Conservation (phyloP, 306 rosid genomes). For the Corylus heterophylla region DNA sequence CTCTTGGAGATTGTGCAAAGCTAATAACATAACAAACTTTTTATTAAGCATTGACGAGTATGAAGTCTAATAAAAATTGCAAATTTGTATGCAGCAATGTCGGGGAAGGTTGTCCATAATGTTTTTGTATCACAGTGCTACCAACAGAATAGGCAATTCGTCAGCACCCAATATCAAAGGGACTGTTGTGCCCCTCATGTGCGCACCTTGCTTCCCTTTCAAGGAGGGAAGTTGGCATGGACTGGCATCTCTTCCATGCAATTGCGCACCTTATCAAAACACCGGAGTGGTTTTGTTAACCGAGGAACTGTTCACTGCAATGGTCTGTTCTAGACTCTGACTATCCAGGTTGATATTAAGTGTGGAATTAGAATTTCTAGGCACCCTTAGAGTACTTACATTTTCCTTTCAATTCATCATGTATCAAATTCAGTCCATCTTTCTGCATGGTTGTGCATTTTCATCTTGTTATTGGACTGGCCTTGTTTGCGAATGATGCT, state of each 20-base stretch:
- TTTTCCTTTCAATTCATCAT: slow-evolving; percentile 1
- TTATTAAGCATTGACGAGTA: slow-evolving; percentile 32
- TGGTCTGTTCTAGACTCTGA: slow-evolving; percentile 95
- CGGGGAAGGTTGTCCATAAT: slow-evolving; percentile 88
- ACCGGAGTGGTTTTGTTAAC: slow-evolving; percentile 47
- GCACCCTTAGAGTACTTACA: slow-evolving; percentile 27
- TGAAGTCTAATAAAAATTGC: slow-evolving; percentile 57
- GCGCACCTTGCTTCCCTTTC: slow-evolving; percentile 68
- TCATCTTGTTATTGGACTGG: slow-evolving; percentile 10
- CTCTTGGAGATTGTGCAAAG: slow-evolving; percentile 10
- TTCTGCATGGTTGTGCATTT: slow-evolving; percentile 12
- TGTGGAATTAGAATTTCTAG: slow-evolving; percentile 30
- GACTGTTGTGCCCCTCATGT: slow-evolving; percentile 65
- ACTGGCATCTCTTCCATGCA: slow-evolving; percentile 72
- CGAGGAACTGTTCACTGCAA: slow-evolving; percentile 71
- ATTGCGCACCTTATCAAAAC: slow-evolving; percentile 63
- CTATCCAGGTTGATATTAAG: slow-evolving; percentile 52
- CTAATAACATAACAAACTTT: slow-evolving; percentile 15
- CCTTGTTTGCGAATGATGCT: background rate
- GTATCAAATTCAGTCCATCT: background rate
- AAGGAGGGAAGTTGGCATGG: slow-evolving; percentile 85
- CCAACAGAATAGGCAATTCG: slow-evolving; percentile 63
- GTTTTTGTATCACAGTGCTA: slow-evolving; percentile 73
- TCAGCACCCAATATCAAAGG: slow-evolving; percentile 54
- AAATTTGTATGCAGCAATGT: slow-evolving; percentile 84